A percentile compares a stretch with the other conserved stretches of the same genome.
Evolutionary conservation across 1,139 yeast genomes (phyloP).

Genomic region (Waltiozyma solani): DNA sequence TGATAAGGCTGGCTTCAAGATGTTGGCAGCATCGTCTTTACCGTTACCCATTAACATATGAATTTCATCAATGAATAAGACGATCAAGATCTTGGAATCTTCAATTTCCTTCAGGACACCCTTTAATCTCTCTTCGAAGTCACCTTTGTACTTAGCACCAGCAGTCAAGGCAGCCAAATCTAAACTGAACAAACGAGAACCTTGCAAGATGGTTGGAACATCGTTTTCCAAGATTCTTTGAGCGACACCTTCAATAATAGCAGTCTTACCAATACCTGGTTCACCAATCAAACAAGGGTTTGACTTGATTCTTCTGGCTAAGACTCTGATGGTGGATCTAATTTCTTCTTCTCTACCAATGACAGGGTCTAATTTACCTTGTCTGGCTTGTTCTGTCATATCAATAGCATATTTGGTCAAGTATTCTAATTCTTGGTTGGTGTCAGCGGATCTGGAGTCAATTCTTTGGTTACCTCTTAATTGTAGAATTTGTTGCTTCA

Average conservation of each 20-base stretch:
- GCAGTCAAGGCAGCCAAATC: constrained; percentile 96
- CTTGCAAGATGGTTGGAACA: constrained; percentile 80
- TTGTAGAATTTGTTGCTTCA: constrained; percentile 73
- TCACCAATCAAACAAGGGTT: constrained; percentile 97
- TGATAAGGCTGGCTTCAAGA: constrained; percentile 93
- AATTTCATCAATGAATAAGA: constrained; percentile 89
- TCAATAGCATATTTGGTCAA: constrained; percentile 85
- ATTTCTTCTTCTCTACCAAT: constrained; percentile 99
- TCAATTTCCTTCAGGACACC: constrained; percentile 93
- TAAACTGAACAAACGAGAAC: constrained; percentile 72
- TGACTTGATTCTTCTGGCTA: constrained; percentile 92
- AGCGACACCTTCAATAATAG: constrained; percentile 97
- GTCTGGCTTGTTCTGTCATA: constrained; percentile 85
- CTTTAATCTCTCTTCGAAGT: constrained; percentile 94
- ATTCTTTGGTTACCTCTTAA: constrained; percentile 88
- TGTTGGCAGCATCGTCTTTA: constrained; percentile 85
- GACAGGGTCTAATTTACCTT: constrained; percentile 95
- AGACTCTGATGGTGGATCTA: constrained; percentile 84
- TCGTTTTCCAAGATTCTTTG: constrained; percentile 94
- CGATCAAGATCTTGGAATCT: constrained; percentile 75
- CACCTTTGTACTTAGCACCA: constrained; percentile 98
- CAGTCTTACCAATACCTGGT: constrained; percentile 99
- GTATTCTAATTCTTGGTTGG: constrained; percentile 77
- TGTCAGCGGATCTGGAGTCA: constrained; percentile 91
- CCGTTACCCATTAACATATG: constrained; percentile 99